A percentile compares a stretch with the other conserved stretches of the same genome.
Evolutionary conservation across 371 early-diverging fungal species (phyloP).

Genomic region (Rhizopus delemar): DNA sequence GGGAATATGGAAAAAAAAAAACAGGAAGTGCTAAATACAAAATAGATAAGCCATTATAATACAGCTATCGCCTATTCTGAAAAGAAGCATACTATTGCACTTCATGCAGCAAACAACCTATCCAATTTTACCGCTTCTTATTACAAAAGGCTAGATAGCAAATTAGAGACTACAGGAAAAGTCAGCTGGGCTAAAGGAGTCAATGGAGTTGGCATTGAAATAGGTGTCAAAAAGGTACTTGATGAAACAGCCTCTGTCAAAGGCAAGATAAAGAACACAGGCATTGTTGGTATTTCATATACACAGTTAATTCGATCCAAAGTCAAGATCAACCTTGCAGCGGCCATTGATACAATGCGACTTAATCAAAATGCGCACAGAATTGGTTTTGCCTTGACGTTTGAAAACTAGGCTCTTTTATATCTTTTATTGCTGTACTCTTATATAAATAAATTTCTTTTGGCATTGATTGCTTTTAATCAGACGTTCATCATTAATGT

Average conservation of each 20-base stretch:
- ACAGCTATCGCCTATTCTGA: conserved; percentile 84
- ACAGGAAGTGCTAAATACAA: neutral
- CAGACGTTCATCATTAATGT: too few species aligned
- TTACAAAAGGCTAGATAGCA: conserved; percentile 90
- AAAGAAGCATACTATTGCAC: conserved; percentile 83
- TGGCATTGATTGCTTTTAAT: too few species aligned
- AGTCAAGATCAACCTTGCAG: conserved; percentile 92
- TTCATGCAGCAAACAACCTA: conserved; percentile 78
- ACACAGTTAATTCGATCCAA: conserved; percentile 93
- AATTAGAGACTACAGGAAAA: conserved; percentile 91
- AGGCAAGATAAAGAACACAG: conserved; percentile 95
- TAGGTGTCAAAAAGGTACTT: conserved; percentile 91
- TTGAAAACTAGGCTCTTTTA: conserved; percentile 67
- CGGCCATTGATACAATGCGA: conserved; percentile 88
- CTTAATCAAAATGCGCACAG: conserved; percentile 93
- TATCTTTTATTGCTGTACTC: too few species aligned
- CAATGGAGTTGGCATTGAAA: conserved; percentile 83
- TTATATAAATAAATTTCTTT: too few species aligned
- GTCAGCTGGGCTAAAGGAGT: conserved; percentile 86
- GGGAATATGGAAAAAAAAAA: conserved; percentile 67
- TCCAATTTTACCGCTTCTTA: conserved; percentile 84
- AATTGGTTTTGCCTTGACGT: conserved; percentile 87
- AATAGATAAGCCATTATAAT: conserved; percentile 78
- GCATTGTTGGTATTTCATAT: conserved; percentile 87
- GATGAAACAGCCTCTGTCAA: conserved; percentile 90